Base-by-base conservation (phyloP, 805 yeast species). In the Saccharomycopsis sp. region DNA sequence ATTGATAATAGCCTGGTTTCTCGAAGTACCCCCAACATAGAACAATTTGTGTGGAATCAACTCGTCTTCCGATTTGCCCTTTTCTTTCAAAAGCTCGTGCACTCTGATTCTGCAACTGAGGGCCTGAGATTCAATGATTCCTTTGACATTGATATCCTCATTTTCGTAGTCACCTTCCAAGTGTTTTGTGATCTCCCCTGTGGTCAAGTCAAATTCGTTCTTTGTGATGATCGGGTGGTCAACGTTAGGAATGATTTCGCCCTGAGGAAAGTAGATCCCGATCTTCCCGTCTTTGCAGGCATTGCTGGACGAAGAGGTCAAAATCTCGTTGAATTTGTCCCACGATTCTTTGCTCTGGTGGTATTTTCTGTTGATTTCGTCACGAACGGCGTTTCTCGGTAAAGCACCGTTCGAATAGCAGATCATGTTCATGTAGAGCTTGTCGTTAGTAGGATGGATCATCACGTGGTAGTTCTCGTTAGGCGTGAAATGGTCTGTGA, bases 341-440 rank as follows among this genome's bases (percentile, higher is more conserved):
- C 92, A 87, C n/a, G 75, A 72, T 40, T 73, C 70, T 3, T 63
- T 62, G 2, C 69, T 68, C 14, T 66, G 60, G 1, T 67, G 65
- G 57, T 73, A 71, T 63, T 78, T 74, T 46, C 71, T 69, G 65
- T 86, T 87, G 34, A 89, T 61, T 23, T 72, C 74, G 69, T 90
- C 85, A 53, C 94, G 76, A 9, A 90, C 76, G 58, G 78, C 76
- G 65, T 91, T 97, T 62, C 97, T 76, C 0, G 97, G 96, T 53
- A 91, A 73, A 0, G 97, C 80, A 0, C 97, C 97, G 68, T 91
- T 91, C 67, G 95, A 87, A 70, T 91, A 91, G 69, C 97, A 91
- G 56, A 91, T 81, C 97, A 91, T 91, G 21, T 95, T 96, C 97
- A 91, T 91, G 68, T 83, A 91, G 41, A 85, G 83, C 41, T 77